Evolutionary conservation across 2,329 filamentous ascomycete genomes (phyloP).

Genomic region (Dothistroma septosporum): DNA sequence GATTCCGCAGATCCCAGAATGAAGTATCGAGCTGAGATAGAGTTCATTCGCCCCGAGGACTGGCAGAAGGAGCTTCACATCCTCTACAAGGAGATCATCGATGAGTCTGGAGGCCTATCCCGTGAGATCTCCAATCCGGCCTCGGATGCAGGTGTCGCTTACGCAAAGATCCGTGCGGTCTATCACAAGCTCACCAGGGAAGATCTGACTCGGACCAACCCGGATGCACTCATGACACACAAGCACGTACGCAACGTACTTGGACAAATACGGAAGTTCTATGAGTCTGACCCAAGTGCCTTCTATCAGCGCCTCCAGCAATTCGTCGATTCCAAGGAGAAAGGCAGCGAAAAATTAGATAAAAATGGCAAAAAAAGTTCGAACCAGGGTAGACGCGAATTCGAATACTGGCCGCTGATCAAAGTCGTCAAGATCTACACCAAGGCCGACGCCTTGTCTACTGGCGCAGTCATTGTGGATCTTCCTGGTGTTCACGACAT

Average conservation of each 20-base stretch:
- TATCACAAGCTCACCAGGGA: slow-evolving; percentile 45
- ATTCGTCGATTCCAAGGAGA: slow-evolving; percentile 56
- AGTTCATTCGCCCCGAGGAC: slow-evolving; percentile 52
- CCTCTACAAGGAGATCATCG: slow-evolving; percentile 49
- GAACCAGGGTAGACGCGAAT: slow-evolving; percentile 28
- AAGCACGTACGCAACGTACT: slow-evolving; percentile 42
- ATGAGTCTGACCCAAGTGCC: slow-evolving; percentile 32
- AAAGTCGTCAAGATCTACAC: slow-evolving; percentile 52
- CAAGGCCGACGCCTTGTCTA: slow-evolving; percentile 49
- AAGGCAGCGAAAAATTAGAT: slow-evolving; percentile 34
- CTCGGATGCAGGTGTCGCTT: slow-evolving; percentile 47
- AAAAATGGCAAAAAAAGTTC: slow-evolving; percentile 31
- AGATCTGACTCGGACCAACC: slow-evolving; percentile 33
- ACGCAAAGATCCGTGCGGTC: slow-evolving; percentile 50
- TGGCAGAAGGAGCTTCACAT: slow-evolving; percentile 52
- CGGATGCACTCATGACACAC: slow-evolving; percentile 44
- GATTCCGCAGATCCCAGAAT: slow-evolving; percentile 35
- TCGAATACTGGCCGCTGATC: slow-evolving; percentile 51
- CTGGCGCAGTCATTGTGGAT: slow-evolving; percentile 54
- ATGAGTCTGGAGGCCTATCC: slow-evolving; percentile 38
- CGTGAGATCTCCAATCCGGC: slow-evolving; percentile 41
- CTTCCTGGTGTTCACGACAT: slow-evolving; percentile 58
- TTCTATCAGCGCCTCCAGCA: slow-evolving; percentile 48
- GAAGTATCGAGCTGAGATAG: slow-evolving; percentile 54
- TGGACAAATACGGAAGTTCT: slow-evolving; percentile 44